Evolutionary conservation across 768 basidiomycete genomes (phyloP).

Genomic region (Tylopilus vinaceipallidus): DNA sequence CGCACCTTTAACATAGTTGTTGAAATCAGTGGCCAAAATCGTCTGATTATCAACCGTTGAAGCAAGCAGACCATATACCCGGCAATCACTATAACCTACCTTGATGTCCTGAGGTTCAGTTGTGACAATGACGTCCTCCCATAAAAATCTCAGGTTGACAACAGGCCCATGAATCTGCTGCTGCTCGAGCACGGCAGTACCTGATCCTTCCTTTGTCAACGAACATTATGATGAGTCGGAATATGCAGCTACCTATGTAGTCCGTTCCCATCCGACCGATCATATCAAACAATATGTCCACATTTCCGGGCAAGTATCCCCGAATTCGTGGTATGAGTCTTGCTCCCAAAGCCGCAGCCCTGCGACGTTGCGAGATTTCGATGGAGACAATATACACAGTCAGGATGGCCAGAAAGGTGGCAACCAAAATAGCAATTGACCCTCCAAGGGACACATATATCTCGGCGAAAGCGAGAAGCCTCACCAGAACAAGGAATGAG

Average conservation of each 20-base stretch:
- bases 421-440: constrained; percentile 4
- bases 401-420: constrained; percentile 1
- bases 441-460: constrained; percentile 6
- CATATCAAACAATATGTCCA: constrained; percentile 31
- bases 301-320: constrained; percentile 34
- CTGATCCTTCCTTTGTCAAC: constrained; percentile 17
- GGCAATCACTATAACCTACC: constrained; percentile 15
- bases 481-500: constrained; percentile 12
- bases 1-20: constrained; percentile 44
- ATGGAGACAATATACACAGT: not conserved
- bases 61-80: not conserved
- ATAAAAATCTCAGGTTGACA: constrained; percentile 46
- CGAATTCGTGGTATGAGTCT: constrained; percentile 28
- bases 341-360: constrained; percentile 27
- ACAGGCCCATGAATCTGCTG: constrained; percentile 25
- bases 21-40: constrained; percentile 44
- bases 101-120: constrained; percentile 48
- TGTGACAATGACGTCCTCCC: constrained; percentile 50
- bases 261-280: constrained; percentile 23
- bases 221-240: not conserved
- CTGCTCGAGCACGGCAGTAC: constrained; percentile 22
- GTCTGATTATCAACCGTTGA: too few relatives aligned
- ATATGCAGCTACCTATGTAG: constrained; percentile 33
- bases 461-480: constrained; percentile 9
- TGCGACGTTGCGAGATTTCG: constrained; percentile 11